A percentile compares a stretch with the other conserved stretches of the same genome.
These are phyloP conservation scores for Naganishia onofrii DNA, from an alignment of 768 basidiomycete genomes.

Conservation along the genomic window DNA sequence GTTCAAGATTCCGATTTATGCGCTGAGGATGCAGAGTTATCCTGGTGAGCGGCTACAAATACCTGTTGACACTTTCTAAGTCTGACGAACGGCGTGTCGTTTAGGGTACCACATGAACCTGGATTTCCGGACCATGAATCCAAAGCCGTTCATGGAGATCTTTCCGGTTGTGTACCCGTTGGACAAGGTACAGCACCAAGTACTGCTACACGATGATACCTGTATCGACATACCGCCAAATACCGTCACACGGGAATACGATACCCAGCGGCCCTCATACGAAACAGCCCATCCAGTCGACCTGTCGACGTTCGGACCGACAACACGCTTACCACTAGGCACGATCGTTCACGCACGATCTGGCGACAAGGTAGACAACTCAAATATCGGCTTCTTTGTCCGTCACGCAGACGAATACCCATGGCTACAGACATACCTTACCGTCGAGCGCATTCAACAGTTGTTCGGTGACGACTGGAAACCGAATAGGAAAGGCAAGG, in stretches of 20 bases:
- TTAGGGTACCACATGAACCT: conserved; percentile 18
- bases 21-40: conserved; percentile 23
- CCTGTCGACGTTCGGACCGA: conserved; percentile 6
- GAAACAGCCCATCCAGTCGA: conserved; percentile 2
- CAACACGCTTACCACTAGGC: not conserved
- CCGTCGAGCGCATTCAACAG: conserved; percentile 9
- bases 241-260: not conserved
- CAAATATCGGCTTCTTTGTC: conserved; percentile 18
- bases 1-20: conserved; percentile 25
- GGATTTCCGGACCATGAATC: conserved; percentile 21
- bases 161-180: conserved; percentile 19
- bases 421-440: conserved; percentile 10
- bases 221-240: conserved; percentile 6
- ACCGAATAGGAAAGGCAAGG: not conserved
- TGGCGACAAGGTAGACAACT: conserved; percentile 21
- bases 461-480: conserved; percentile 11
- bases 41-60: conserved; percentile 5
- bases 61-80: not conserved
- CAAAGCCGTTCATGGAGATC: conserved; percentile 23
- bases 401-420: conserved; percentile 10
- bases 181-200: conserved; percentile 2
- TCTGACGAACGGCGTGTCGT: not conserved
- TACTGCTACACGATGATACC: not conserved
- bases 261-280: not conserved
- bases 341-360: conserved; percentile 19